Percentiles rank a stretch among this genome's conserved stretches.
Conservation (phyloP, 1,139 yeast species). For the Saccharomyces hybrid region DNA sequence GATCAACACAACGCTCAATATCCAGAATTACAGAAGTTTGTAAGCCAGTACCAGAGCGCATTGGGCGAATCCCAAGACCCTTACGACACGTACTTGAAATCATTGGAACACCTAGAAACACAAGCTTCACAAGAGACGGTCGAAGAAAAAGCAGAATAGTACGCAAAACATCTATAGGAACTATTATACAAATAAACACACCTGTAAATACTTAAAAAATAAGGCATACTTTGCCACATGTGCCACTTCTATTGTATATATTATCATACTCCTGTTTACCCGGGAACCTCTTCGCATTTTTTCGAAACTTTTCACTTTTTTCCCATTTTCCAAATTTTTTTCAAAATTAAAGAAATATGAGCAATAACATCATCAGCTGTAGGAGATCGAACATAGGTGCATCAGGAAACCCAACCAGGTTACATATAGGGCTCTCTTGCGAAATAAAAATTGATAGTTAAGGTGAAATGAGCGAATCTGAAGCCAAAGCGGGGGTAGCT, state of each 20-base stretch:
- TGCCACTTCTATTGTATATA: neutral
- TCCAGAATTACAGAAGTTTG: slow-evolving; percentile 17
- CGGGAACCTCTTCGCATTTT: neutral
- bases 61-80: slow-evolving; percentile 12
- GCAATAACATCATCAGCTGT: neutral
- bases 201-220: neutral
- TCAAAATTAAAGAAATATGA: neutral
- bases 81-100: slow-evolving; percentile 16
- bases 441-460: neutral
- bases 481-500: neutral
- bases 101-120: slow-evolving; percentile 5
- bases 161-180: neutral
- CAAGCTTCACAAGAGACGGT: neutral
- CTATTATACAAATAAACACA: neutral
- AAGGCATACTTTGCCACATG: neutral
- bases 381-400: neutral
- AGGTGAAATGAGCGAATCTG: neutral
- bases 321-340: neutral
- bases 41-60: slow-evolving; percentile 12
- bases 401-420: neutral
- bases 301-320: neutral
- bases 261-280: neutral
- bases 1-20: slow-evolving; percentile 17
- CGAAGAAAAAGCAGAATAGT: neutral
- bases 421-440: neutral